Evolutionary conservation across 169 alveolate genomes (phyloP).

Genomic region (Eimeria nieschulzi): DNA sequence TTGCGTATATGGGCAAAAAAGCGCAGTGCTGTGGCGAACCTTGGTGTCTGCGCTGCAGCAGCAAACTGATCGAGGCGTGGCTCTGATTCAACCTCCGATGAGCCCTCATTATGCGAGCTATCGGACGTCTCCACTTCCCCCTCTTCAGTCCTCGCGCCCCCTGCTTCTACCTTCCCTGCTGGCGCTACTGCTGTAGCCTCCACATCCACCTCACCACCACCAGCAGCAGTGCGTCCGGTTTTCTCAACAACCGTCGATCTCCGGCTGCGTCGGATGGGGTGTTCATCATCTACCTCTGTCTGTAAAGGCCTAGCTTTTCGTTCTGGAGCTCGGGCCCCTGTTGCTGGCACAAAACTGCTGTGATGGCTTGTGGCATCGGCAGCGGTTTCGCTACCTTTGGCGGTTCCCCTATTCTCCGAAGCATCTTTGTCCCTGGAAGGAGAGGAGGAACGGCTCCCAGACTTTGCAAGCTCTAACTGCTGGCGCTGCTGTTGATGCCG

Average conservation of each 20-base stretch:
- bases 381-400: neutral
- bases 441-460: conserved; percentile 7
- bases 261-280: conserved; percentile 18
- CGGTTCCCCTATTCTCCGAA: neutral
- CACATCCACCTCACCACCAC: neutral
- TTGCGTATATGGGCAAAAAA: conserved; percentile 31
- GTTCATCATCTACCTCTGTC: neutral
- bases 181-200: neutral
- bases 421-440: conserved; percentile 3
- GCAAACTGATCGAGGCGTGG: conserved; percentile 49
- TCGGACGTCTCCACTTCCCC: conserved; percentile 34
- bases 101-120: conserved; percentile 41
- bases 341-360: neutral
- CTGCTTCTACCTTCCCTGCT: neutral
- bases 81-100: conserved; percentile 52
- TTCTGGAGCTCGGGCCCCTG: neutral
- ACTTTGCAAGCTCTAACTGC: neutral
- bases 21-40: conserved; percentile 58
- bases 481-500: neutral
- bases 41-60: conserved; percentile 58
- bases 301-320: neutral
- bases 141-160: neutral
- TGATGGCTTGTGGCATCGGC: neutral
- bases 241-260: neutral
- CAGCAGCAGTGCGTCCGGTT: conserved; percentile 1